Conservation (phyloP, 768 basidiomycete species). For the Hortiboletus flavorubellus region DNA sequence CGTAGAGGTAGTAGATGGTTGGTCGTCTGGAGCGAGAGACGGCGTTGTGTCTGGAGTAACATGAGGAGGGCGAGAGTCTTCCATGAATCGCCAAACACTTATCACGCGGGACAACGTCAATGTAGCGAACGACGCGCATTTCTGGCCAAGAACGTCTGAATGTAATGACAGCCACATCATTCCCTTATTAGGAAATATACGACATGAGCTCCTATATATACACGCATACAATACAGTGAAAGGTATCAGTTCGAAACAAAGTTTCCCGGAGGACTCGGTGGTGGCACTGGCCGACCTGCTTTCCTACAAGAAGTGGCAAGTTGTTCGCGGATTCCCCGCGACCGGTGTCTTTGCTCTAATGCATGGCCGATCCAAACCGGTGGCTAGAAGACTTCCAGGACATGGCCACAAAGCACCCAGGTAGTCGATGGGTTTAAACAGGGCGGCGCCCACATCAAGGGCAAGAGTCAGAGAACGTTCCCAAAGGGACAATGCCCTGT, state of each 20-base stretch:
- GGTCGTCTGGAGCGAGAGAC: constrained; percentile 11
- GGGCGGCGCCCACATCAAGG: constrained; percentile 57
- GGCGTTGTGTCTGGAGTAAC: not conserved
- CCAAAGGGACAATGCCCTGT: constrained; percentile 58
- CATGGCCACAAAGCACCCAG: constrained; percentile 65
- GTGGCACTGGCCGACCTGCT: constrained; percentile 46
- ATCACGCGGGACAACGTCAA: constrained; percentile 19
- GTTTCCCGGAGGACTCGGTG: constrained; percentile 23
- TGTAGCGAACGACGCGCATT: constrained; percentile 14
- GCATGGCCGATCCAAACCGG: not conserved
- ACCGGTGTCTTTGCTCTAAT: constrained; percentile 51
- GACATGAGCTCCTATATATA: not conserved
- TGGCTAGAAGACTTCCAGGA: constrained; percentile 35
- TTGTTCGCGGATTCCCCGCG: constrained; percentile 44
- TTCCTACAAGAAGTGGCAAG: constrained; percentile 44
- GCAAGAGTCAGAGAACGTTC: constrained; percentile 53
- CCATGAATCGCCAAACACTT: constrained; percentile 18
- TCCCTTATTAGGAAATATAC: constrained; percentile 20
- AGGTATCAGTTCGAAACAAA: not conserved
- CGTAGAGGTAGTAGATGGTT: constrained; percentile 15
- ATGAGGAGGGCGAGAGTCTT: constrained; percentile 2
- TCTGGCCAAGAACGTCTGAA: constrained; percentile 20
- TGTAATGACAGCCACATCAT: constrained; percentile 23
- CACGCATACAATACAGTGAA: not conserved
- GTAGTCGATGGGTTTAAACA: constrained; percentile 62